Evolutionary conservation across 140 eudicot species (phyloP), one percentile per base, ranked within the genome.

Genomic region (Flaveria floridana): DNA sequence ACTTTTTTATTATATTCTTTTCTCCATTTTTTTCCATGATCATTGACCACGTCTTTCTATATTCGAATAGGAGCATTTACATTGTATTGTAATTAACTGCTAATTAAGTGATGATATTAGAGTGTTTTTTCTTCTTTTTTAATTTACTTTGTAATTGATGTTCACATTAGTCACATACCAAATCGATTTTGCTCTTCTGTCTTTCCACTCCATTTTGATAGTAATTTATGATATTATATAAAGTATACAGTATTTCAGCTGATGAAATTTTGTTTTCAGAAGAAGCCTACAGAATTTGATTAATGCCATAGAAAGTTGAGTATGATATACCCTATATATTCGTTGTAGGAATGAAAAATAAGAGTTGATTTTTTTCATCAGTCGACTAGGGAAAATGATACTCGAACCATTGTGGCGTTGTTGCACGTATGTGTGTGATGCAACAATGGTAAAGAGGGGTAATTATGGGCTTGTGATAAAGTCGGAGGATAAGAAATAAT

Each of bases 121-220:
- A 42, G 19, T 25, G 66, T 23, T 14, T 44, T 34, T 34, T 5
- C 41, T 34, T 34, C 41, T 69, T 11, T 48, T 11, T 47, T 48
- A 47, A 69, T 23, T 69, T n/a, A 28, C 16, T 70, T 26, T 70
- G 37, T 30, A 48, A 70, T 26, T 26, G 19, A 52, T 70, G 65
- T 51, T 70, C 75, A 70, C 50, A 70, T 70, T 70, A 70, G 15
- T 50, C 75, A 50, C 63, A 13, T 23, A 20, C 42, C 42, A 7
- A 15, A 51, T 48, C 13, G 3, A 3, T 50, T 50, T 50, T 1
- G 64, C 41, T 34, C 41, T 34, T 34, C 41, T 7, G 1, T 34
- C 41, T 34, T 34, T 34, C 0, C 41, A 4, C 41, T 34, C 41
- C 41, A 34, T 34, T 34, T 34, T 34, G 41, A 34, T 34, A 34